A percentile compares a stretch with the other conserved stretches of the same genome.
Evolutionary conservation across 805 yeast genomes (phyloP).

Genomic region (Yarrowia keelungensis): DNA sequence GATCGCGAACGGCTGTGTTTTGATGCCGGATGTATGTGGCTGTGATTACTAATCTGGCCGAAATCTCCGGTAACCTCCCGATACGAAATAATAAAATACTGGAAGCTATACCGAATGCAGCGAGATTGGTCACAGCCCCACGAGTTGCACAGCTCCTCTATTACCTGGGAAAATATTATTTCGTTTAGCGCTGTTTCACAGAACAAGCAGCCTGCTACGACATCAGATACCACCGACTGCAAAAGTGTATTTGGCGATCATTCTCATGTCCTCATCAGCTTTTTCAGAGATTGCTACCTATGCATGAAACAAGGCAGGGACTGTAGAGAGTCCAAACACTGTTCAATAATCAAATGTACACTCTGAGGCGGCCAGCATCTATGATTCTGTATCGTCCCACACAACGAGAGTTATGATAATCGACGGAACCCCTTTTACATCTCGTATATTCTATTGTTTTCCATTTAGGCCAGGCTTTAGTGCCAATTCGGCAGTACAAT

Average conservation of each 20-base stretch:
- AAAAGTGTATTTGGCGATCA: too few relatives aligned
- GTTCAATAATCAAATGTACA: too few relatives aligned
- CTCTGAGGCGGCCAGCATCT: too few relatives aligned
- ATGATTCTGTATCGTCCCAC: too few relatives aligned
- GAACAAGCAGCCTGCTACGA: background rate
- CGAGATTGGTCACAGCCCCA: background rate
- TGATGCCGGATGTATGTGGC: too few relatives aligned
- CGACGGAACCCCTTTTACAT: background rate
- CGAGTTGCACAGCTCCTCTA: background rate
- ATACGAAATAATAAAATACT: background rate
- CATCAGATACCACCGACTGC: background rate
- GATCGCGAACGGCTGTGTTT: too few relatives aligned
- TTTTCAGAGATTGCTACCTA: too few relatives aligned
- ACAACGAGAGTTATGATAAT: too few relatives aligned
- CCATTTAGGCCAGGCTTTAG: background rate
- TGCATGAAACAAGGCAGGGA: too few relatives aligned
- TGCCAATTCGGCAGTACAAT: background rate
- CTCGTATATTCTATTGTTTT: slow-evolving; percentile 14
- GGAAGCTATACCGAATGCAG: background rate
- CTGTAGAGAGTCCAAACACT: too few relatives aligned
- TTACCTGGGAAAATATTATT: background rate
- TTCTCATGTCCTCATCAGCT: too few relatives aligned
- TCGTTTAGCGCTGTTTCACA: background rate
- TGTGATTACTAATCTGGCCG: background rate
- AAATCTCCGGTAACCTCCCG: background rate